phyloP scores from a whole-genome alignment of 139 green algal genomes.

The Volvox reticuliferus region DNA sequence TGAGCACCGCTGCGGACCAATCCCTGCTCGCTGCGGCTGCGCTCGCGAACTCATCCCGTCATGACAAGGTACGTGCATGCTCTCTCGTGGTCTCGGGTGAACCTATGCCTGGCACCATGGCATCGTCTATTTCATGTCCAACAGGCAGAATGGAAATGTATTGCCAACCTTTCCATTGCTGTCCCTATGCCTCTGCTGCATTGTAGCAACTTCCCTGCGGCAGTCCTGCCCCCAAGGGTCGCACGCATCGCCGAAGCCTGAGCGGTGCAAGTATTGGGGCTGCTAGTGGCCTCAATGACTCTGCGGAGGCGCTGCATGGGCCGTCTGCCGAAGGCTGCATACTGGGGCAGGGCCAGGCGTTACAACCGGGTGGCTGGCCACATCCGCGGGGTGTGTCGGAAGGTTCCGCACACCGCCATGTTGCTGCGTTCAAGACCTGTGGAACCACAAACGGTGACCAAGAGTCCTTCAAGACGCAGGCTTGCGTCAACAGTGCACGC shows the following conservation, averaged over 20 bases:
- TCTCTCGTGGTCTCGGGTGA: neutral
- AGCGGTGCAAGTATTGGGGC: neutral
- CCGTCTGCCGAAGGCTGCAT: neutral
- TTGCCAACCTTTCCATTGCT: neutral
- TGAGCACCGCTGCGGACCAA: neutral
- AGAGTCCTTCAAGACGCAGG: neutral
- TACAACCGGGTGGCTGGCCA: neutral
- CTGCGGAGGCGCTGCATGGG: conserved; percentile 11
- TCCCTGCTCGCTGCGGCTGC: neutral
- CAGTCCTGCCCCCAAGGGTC: conserved; percentile 13
- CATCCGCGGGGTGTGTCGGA: neutral
- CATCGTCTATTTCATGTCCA: neutral
- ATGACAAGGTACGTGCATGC: too few relatives aligned
- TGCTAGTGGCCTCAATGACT: neutral
- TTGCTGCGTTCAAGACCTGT: neutral
- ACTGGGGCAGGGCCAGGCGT: neutral
- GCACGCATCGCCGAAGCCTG: neutral
- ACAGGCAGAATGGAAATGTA: neutral
- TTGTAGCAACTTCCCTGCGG: neutral
- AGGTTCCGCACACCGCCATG: neutral
- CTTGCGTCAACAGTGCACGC: too few relatives aligned
- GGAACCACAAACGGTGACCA: neutral
- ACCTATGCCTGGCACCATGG: too few relatives aligned
- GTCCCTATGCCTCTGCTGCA: neutral
- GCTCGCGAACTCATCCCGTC: neutral